phyloP scores from a whole-genome alignment of 2,329 filamentous ascomycete genomes.

The Hansfordia pulvinata region DNA sequence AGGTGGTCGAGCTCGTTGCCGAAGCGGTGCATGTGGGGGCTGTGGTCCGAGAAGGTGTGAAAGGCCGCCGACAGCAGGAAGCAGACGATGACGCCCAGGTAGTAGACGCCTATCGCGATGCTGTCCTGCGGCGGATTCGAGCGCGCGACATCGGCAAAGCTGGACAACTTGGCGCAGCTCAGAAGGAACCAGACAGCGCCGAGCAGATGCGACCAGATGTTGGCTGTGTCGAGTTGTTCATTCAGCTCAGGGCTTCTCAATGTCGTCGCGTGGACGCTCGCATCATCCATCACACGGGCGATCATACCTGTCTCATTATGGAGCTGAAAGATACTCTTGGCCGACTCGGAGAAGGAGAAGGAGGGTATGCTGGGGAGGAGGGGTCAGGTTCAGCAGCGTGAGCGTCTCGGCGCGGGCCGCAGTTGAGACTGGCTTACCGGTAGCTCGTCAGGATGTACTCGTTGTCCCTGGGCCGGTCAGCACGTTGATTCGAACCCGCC shows the following conservation, averaged over 20 bases:
- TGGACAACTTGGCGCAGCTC: too few relatives aligned
- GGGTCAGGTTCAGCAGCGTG: neutral
- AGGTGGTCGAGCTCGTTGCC: conserved; percentile 16
- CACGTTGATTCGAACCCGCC: too few relatives aligned
- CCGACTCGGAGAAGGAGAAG: conserved; percentile 5
- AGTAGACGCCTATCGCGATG: conserved; percentile 10
- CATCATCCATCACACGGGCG: neutral
- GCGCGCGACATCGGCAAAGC: conserved; percentile 5
- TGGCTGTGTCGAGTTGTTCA: too few relatives aligned
- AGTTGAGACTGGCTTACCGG: too few relatives aligned
- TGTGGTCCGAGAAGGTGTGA: conserved; percentile 17
- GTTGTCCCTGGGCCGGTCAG: conserved; percentile 6
- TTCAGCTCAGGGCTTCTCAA: too few relatives aligned
- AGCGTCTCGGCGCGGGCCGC: neutral
- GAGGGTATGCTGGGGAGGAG: conserved; percentile 5
- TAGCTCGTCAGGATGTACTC: conserved; percentile 8
- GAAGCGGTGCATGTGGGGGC: conserved; percentile 11
- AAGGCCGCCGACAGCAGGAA: conserved; percentile 12
- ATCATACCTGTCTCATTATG: conserved; percentile 9
- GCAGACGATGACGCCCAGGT: conserved; percentile 11
- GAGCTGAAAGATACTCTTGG: conserved; percentile 6
- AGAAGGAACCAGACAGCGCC: conserved; percentile 10
- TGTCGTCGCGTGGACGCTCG: too few relatives aligned
- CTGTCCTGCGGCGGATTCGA: conserved; percentile 3
- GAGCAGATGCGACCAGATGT: conserved; percentile 17